These are phyloP conservation scores for Chaetomiaceae sp. DNA, from an alignment of 2,329 filamentous ascomycete genomes.

Conservation along the genomic window DNA sequence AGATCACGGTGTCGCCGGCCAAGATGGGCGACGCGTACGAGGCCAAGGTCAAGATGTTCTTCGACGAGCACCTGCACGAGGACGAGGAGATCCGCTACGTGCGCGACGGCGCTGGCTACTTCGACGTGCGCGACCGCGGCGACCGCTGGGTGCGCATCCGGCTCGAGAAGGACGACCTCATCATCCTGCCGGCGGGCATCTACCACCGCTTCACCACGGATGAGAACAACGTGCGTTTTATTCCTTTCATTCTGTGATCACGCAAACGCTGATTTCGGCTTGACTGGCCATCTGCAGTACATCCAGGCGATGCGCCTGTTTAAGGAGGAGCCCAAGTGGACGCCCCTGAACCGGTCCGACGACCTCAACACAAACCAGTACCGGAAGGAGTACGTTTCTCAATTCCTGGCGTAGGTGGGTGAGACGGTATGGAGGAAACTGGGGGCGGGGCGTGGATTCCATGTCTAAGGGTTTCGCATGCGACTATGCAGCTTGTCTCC, in stretches of 20 bases:
- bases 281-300: constrained; percentile 55
- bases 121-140: constrained; percentile 77
- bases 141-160: constrained; percentile 87
- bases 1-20: constrained; percentile 80
- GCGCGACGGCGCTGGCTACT: constrained; percentile 79
- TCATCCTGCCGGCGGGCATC: constrained; percentile 90
- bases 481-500: too few relatives aligned
- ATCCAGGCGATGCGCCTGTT: constrained; percentile 94
- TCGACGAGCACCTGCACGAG: constrained; percentile 92
- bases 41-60: constrained; percentile 89
- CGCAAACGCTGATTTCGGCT: background rate
- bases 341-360: constrained; percentile 71
- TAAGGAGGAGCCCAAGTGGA: constrained; percentile 99
- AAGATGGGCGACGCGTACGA: constrained; percentile 86
- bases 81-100: constrained; percentile 98
- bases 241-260: too few relatives aligned
- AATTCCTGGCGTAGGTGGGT: constrained; percentile 32
- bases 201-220: constrained; percentile 98
- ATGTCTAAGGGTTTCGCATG: background rate
- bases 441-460: background rate
- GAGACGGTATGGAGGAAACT: background rate
- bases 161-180: constrained; percentile 80
- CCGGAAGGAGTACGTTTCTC: constrained; percentile 67
- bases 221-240: constrained; percentile 68
- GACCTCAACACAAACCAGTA: constrained; percentile 75